phyloP scores from a whole-genome alignment of 106 monocot species.

The Allium sativum region DNA sequence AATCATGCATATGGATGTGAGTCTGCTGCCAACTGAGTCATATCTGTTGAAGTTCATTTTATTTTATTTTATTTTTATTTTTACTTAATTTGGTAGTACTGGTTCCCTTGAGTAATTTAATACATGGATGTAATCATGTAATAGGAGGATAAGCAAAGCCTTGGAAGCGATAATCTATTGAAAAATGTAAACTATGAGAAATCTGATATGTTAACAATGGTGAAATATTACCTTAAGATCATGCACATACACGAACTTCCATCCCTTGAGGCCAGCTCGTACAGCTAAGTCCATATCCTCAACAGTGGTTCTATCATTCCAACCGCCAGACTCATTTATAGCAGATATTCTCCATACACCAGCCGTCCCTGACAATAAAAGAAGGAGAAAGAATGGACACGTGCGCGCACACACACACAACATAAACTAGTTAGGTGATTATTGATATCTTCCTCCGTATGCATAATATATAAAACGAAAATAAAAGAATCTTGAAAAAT shows the following conservation, averaged over 20 bases:
- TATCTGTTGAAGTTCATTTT: too few species aligned
- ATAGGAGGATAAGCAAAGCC: too few species aligned
- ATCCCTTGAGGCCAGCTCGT: conserved; percentile 51
- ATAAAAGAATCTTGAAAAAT: background rate
- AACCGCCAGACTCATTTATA: conserved; percentile 62
- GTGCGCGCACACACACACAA: background rate
- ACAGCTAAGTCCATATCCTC: conserved; percentile 88
- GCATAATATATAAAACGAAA: background rate
- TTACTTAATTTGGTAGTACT: too few species aligned
- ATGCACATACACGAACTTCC: conserved; percentile 62
- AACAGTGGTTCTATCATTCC: conserved; percentile 79
- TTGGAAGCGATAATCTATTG: too few species aligned
- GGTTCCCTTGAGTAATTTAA: too few species aligned
- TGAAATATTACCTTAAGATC: conserved; percentile 39
- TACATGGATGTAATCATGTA: too few species aligned
- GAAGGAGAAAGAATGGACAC: background rate
- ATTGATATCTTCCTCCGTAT: background rate
- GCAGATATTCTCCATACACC: conserved; percentile 74
- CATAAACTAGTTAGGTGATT: background rate
- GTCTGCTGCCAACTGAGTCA: too few species aligned
- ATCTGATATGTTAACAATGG: too few species aligned
- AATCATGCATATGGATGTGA: too few species aligned
- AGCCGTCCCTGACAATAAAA: conserved; percentile 51
- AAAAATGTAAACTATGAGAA: too few species aligned
- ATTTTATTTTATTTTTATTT: too few species aligned